phyloP scores from a whole-genome alignment of 495 filamentous ascomycete species.

The Apiosordaria backusii region DNA sequence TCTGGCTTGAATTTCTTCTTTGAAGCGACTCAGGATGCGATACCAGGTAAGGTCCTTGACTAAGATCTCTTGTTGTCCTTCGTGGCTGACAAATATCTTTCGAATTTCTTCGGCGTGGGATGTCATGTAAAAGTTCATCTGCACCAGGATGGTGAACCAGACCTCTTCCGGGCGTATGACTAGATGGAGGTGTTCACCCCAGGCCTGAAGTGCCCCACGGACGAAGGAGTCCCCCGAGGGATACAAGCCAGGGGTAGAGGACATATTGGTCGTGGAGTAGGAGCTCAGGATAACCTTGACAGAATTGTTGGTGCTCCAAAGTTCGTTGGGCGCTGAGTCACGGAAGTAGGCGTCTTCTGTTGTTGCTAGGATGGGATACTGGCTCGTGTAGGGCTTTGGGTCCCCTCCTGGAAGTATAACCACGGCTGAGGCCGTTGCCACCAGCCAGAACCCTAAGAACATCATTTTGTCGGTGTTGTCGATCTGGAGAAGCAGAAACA shows the following conservation, averaged over 20 bases:
- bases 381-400: slow-evolving; percentile 22
- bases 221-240: slow-evolving; percentile 48
- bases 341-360: slow-evolving; percentile 19
- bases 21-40: slow-evolving; percentile 19
- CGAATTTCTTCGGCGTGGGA: slow-evolving; percentile 45
- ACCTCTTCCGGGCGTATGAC: slow-evolving; percentile 55
- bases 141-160: slow-evolving; percentile 56
- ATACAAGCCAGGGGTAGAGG: slow-evolving; percentile 4
- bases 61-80: slow-evolving; percentile 38
- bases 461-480: slow-evolving; percentile 9
- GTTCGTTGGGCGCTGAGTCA: slow-evolving; percentile 22
- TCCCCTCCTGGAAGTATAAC: slow-evolving; percentile 29
- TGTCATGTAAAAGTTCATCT: slow-evolving; percentile 53
- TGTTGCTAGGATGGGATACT: not conserved
- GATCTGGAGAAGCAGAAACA: too few species aligned
- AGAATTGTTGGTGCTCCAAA: slow-evolving; percentile 17
- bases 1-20: slow-evolving; percentile 25
- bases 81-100: slow-evolving; percentile 41
- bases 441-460: slow-evolving; percentile 7
- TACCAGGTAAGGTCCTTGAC: slow-evolving; percentile 27
- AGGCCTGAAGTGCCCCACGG: slow-evolving; percentile 45
- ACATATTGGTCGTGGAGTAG: slow-evolving; percentile 10
- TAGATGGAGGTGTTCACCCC: slow-evolving; percentile 49
- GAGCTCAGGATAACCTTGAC: slow-evolving; percentile 23
- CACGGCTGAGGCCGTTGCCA: slow-evolving; percentile 10